Evolutionary conservation across 805 yeast species (phyloP).

Genomic region (Torulaspora microellipsoides): DNA sequence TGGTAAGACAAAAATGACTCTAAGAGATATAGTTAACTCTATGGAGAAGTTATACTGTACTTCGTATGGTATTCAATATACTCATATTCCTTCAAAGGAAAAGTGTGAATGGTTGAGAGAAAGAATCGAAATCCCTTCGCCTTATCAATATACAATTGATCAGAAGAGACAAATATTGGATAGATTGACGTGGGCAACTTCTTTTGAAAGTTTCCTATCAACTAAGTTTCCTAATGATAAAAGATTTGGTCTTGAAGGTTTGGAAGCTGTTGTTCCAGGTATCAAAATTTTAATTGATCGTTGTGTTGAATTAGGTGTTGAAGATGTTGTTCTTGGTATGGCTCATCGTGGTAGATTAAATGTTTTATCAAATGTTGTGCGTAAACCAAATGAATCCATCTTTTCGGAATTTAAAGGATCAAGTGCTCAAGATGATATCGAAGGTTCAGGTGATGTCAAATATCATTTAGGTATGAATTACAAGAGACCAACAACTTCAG

Average conservation of each 20-base stretch:
- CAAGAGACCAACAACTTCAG: conserved; percentile 97
- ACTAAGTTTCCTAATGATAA: conserved; percentile 97
- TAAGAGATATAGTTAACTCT: conserved; percentile 69
- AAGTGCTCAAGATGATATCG: conserved; percentile 64
- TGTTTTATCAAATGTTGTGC: conserved; percentile 95
- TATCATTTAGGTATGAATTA: conserved; percentile 99
- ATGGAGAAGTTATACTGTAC: conserved; percentile 87
- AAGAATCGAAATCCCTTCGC: conserved; percentile 87
- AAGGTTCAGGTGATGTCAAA: conserved; percentile 98
- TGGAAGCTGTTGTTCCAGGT: conserved; percentile 95
- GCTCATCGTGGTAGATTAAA: conserved; percentile 99
- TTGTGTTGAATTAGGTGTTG: conserved; percentile 87
- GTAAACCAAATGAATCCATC: conserved; percentile 97
- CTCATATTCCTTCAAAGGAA: conserved; percentile 91
- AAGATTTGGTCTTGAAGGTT: conserved; percentile 98
- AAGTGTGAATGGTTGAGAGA: conserved; percentile 99
- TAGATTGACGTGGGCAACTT: conserved; percentile 93
- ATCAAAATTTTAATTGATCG: conserved; percentile 93
- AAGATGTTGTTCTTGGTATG: conserved; percentile 97
- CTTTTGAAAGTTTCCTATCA: conserved; percentile 87
- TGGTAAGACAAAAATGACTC: conserved; percentile 56
- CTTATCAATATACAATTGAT: conserved; percentile 76
- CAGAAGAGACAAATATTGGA: conserved; percentile 95
- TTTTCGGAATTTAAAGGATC: conserved; percentile 95
- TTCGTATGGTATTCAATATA: conserved; percentile 88